These are phyloP conservation scores for Hippophae rhamnoides DNA, from an alignment of 306 rosid species.

Conservation along the genomic window DNA sequence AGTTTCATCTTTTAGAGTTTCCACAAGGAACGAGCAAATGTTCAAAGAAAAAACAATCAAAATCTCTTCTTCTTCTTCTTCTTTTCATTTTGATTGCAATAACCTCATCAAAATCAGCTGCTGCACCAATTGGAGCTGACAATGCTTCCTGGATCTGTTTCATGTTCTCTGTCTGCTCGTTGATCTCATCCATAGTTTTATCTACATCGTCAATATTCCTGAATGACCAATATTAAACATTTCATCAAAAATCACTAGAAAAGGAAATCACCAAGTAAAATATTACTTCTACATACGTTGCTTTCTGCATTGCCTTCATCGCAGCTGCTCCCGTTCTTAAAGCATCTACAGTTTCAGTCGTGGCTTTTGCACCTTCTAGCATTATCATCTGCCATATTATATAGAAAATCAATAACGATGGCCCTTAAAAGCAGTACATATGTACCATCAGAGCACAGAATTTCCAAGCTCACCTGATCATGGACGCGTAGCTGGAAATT, in stretches of 20 bases:
- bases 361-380: conserved; percentile 98
- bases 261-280: conserved; percentile 5
- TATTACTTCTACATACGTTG: conserved; percentile 50
- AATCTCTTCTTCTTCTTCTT: no score
- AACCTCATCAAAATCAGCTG: conserved; percentile 96
- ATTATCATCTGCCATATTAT: conserved; percentile 65
- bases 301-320: conserved; percentile 99
- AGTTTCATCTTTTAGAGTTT: no score
- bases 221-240: conserved; percentile 10
- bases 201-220: conserved; percentile 97
- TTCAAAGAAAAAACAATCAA: conserved; percentile 3
- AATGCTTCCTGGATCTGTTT: conserved; percentile 95
- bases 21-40: neutral
- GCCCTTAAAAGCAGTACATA: neutral
- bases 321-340: conserved; percentile 91
- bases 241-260: neutral
- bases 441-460: conserved; percentile 5
- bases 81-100: conserved; percentile 6
- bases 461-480: conserved; percentile 61
- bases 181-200: conserved; percentile 97
- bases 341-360: conserved; percentile 97
- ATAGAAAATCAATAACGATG: neutral
- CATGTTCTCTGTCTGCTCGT: conserved; percentile 97
- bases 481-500: conserved; percentile 96
- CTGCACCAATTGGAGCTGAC: conserved; percentile 78